Evolutionary conservation across 1,284 basidiomycete genomes (phyloP).

Genomic region (Rhodotorula sp.): DNA sequence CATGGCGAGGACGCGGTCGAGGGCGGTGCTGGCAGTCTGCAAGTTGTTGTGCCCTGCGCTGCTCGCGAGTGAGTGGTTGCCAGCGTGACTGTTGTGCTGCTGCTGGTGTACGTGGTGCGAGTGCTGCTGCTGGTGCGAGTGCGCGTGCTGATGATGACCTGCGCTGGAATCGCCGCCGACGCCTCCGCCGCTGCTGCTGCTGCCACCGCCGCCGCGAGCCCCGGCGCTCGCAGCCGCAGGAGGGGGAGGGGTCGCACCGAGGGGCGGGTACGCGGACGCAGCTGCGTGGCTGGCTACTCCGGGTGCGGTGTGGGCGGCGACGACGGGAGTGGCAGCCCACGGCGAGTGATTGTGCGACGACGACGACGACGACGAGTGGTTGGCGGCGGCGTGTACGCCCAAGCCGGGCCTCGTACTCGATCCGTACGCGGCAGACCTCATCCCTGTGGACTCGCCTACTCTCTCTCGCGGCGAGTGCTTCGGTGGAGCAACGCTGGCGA

Average conservation of each 20-base stretch:
- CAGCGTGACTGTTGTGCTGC: too few species aligned
- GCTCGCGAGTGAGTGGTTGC: background rate
- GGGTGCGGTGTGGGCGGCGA: background rate
- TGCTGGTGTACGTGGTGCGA: background rate
- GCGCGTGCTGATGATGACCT: background rate
- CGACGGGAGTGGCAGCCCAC: constrained; percentile 9
- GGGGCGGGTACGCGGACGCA: background rate
- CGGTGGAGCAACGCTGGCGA: too few species aligned
- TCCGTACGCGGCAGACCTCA: background rate
- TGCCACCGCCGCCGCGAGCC: background rate
- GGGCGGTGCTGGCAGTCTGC: constrained; percentile 24
- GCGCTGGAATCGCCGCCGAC: background rate
- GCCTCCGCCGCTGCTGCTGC: background rate
- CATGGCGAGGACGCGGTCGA: constrained; percentile 37
- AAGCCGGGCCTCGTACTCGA: background rate
- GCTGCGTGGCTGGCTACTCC: background rate
- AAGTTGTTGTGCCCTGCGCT: constrained; percentile 10
- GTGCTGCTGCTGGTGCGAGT: background rate
- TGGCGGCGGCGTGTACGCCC: background rate
- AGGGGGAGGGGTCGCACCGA: background rate
- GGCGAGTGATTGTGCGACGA: constrained; percentile 12
- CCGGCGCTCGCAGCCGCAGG: background rate
- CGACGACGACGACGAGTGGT: constrained; percentile 2
- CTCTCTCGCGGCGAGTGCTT: too few species aligned
- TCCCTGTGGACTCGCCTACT: background rate